Evolutionary conservation across 352 stramenopile species (phyloP), one percentile per base, ranked within the genome.

Genomic region (Phytopythium delawarense): DNA sequence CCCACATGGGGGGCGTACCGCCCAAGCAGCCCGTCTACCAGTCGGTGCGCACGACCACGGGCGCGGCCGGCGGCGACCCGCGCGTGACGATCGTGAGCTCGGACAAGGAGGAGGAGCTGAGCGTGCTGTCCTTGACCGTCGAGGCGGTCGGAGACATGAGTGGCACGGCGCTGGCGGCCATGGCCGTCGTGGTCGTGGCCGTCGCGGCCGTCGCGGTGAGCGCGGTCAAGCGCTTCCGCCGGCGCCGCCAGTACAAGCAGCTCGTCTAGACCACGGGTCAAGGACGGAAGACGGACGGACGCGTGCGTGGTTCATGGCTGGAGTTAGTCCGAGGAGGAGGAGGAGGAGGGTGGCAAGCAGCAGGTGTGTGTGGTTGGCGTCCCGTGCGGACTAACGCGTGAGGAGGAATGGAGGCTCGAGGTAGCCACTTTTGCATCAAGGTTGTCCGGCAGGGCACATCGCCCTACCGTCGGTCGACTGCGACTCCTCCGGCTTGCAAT

Each of bases 161-260:
- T 2, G 15, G 48, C 30, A 7, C n/a, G 30, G 12, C 39, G 44
- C 28, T 50, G 23, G 7, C 66, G 39, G 63, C 45, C 30, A 57
- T 55, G 16, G 44, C 62, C 30, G 42, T 75, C 12, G 37, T 62
- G 35, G 37, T 13, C 20, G 20, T 12, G 42, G 42, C 20, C 37
- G 70, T 78, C 45, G 80, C 71, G 21, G 71, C 81, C 21, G 74
- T 80, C 52, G 69, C 69, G 50, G 72, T 65, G 35, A 72, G 78
- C 52, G 75, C 67, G 45, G 80, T 71, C 72, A 60, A 74, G 57
- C 66, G 75, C 65, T 74, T 71, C 61, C 74, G 69, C 49, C 60
- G 67, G 61, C 78, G 75, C 68, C 74, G 76, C 61, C 74, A 84
- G 65, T 88, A 88, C 78, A 76, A 51, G 50, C 76, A 40, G 61